Evolutionary conservation across 108 stramenopile genomes (phyloP).

Genomic region (Aurantiochytrium sp.): DNA sequence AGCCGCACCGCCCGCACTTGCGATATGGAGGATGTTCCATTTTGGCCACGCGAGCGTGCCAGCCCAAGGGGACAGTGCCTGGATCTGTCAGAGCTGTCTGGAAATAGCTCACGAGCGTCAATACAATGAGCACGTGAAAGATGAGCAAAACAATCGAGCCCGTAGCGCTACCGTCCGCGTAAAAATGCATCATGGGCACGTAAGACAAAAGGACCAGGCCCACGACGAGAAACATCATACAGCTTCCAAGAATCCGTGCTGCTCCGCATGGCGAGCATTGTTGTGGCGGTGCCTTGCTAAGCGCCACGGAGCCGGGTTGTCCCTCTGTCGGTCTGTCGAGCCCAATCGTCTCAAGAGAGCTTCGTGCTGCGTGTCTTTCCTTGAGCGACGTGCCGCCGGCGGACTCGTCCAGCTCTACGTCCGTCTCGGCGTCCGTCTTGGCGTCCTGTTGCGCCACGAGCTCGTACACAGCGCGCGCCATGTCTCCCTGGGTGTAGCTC

Average conservation of each 20-base stretch:
- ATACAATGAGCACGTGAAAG: not conserved
- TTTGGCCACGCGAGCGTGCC: not conserved
- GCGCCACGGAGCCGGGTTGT: not conserved
- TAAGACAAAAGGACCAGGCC: not conserved
- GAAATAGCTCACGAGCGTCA: not conserved
- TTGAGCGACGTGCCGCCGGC: too few relatives aligned
- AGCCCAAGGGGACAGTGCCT: not conserved
- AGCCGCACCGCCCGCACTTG: conserved; percentile 55
- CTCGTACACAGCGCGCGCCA: too few relatives aligned
- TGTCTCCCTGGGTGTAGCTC: too few relatives aligned
- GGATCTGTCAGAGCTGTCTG: not conserved
- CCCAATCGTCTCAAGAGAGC: not conserved
- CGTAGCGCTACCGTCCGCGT: not conserved
- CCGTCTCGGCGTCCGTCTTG: too few relatives aligned
- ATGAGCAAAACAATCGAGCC: not conserved
- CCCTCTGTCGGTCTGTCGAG: not conserved
- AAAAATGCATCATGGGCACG: conserved; percentile 12
- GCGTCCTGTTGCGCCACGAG: too few relatives aligned
- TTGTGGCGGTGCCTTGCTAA: not conserved
- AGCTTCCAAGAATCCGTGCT: not conserved
- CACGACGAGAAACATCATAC: not conserved
- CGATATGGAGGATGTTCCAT: not conserved
- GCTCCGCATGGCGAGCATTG: not conserved
- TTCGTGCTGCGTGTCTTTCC: too few relatives aligned
- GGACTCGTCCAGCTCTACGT: too few relatives aligned